These are phyloP conservation scores for Carallia pectinifolia DNA, from an alignment of 345 rosid genomes.

Conservation along the genomic window DNA sequence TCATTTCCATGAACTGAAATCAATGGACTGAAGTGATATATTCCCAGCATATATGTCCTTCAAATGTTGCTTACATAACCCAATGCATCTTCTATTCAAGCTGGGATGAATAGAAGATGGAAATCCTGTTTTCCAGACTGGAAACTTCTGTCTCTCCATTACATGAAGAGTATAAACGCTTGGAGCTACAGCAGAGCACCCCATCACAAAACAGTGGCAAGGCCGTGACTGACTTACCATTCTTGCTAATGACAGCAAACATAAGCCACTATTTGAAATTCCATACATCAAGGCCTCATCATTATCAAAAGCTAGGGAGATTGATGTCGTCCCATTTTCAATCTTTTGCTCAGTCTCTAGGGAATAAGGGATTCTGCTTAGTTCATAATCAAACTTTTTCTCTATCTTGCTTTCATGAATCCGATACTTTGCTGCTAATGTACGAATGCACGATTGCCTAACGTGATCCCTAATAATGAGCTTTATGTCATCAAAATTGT, in stretches of 20 bases:
- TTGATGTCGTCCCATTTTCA: constrained; percentile 33
- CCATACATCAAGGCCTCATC: constrained; percentile 72
- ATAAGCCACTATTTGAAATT: constrained; percentile 56
- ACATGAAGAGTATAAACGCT: constrained; percentile 73
- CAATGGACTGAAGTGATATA: constrained; percentile 77
- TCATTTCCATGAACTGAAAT: constrained; percentile 75
- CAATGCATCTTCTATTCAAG: constrained; percentile 74
- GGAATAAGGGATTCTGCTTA: constrained; percentile 52
- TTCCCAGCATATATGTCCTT: constrained; percentile 64
- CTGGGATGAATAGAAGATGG: constrained; percentile 76
- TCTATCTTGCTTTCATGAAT: constrained; percentile 68
- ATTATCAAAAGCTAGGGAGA: constrained; percentile 36
- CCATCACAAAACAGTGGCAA: constrained; percentile 71
- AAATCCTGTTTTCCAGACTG: constrained; percentile 94
- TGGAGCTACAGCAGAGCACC: constrained; percentile 68
- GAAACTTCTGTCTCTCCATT: constrained; percentile 92
- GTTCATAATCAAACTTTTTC: constrained; percentile 62
- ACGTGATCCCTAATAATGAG: constrained; percentile 47
- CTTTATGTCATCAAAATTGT: constrained; percentile 68
- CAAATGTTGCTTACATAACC: constrained; percentile 70
- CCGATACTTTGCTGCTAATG: constrained; percentile 76
- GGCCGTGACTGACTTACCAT: constrained; percentile 64
- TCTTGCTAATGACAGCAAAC: constrained; percentile 70
- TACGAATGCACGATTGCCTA: constrained; percentile 78
- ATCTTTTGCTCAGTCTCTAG: constrained; percentile 54